Evolutionary conservation across 768 basidiomycete species (phyloP), one percentile per base, ranked within the genome.

Genomic region (Crucibulum laeve): DNA sequence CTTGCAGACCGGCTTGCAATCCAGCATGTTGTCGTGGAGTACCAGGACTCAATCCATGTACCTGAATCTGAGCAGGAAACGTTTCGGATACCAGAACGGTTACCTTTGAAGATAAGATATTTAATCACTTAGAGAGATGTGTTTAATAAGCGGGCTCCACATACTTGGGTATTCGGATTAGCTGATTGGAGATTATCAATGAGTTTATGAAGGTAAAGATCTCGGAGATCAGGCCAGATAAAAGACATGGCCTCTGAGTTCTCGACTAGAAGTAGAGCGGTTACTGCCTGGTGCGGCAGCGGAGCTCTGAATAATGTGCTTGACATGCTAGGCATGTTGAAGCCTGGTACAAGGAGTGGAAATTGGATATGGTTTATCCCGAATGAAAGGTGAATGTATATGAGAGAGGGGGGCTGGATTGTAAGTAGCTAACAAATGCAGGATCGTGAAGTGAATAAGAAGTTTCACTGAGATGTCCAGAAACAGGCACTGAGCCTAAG

Each of bases 261-360:
- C 61, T 82, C 79, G 49, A 80, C 67, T 46, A 82, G 63, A 46
- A 80, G 52, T 40, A 79, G 64, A n/a, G 68, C 62, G 25, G 61
- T 64, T 22, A 68, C 54, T 14, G 64, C 60, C 48, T 68, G 64
- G 47, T 62, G 53, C 13, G 59, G 56, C 10, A 50, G 45, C 28
- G 53, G 23, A 25, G 58, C 45, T 36, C 47, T 55, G 49, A 56
- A 53, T 28, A 56, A 46, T 23, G 43, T 46, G 46, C 55, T 51
- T 32, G 46, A 42, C 17, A 47, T 42, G 24, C 48, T 47, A 25
- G 52, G 53, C 53, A 61, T 56, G 35, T 28, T 42, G 30, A 37
- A 30, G 38, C 13, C 35, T 18, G 10, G 14, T n/a, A 18, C 10
- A 21, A 37, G 19, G 35, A 37, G 35, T 11, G n/a, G n/a, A n/a